phyloP scores from a whole-genome alignment of 345 rosid species.

The Salix exigua region DNA sequence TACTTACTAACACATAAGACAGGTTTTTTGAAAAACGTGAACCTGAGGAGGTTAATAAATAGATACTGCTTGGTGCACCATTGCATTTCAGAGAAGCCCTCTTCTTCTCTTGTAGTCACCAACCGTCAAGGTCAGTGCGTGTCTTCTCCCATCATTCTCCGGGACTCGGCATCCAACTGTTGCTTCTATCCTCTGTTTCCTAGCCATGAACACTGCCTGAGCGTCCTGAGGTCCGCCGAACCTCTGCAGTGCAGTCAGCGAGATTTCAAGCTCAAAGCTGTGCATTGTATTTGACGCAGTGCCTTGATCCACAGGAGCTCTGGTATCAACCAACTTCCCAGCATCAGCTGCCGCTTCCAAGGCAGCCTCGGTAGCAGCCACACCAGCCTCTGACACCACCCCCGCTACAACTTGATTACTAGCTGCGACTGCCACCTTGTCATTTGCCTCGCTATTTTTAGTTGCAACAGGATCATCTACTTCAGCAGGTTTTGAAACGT shows the following conservation, averaged over 20 bases:
- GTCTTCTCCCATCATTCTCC: slow-evolving; percentile 87
- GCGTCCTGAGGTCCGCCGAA: slow-evolving; percentile 85
- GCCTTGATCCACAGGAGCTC: slow-evolving; percentile 84
- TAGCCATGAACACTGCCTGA: slow-evolving; percentile 80
- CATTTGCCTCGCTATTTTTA: slow-evolving; percentile 32
- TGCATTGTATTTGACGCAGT: slow-evolving; percentile 71
- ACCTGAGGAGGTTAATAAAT: neutral
- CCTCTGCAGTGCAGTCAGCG: slow-evolving; percentile 57
- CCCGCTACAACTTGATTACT: slow-evolving; percentile 27
- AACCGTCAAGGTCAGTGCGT: slow-evolving; percentile 80
- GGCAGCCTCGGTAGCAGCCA: slow-evolving; percentile 73
- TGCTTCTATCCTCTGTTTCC: slow-evolving; percentile 88
- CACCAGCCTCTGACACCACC: slow-evolving; percentile 33
- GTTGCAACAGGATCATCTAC: slow-evolving; percentile 25
- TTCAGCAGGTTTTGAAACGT: slow-evolving; percentile 46
- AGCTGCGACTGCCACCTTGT: slow-evolving; percentile 16
- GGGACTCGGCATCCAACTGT: slow-evolving; percentile 71
- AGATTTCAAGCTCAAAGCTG: slow-evolving; percentile 71
- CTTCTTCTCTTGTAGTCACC: slow-evolving; percentile 98
- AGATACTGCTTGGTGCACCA: neutral
- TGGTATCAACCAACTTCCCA: slow-evolving; percentile 89
- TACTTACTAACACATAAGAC: neutral
- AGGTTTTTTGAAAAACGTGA: neutral
- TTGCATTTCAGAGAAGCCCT: slow-evolving; percentile 68
- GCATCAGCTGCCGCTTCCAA: slow-evolving; percentile 95